phyloP scores from a whole-genome alignment of 2,329 filamentous ascomycete species.

The Hortaea werneckii region DNA sequence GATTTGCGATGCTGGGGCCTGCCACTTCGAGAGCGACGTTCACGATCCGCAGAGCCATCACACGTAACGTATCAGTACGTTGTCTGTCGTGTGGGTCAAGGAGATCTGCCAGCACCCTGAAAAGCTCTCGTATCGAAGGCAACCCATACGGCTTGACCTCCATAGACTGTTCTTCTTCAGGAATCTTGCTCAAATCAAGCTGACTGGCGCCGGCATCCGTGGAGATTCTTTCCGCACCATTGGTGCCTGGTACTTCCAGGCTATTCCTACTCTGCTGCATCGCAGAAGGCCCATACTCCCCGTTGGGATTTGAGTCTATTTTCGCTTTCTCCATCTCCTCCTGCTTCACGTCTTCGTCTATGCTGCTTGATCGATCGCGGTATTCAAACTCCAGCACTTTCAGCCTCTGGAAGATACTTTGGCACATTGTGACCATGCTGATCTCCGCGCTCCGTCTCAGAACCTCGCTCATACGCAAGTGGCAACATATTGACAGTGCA shows the following conservation, averaged over 20 bases:
- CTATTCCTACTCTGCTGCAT: slow-evolving; percentile 32
- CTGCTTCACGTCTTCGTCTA: slow-evolving; percentile 54
- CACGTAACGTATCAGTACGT: slow-evolving; percentile 87
- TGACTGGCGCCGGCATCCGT: slow-evolving; percentile 33
- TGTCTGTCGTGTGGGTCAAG: slow-evolving; percentile 86
- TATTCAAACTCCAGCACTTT: slow-evolving; percentile 71
- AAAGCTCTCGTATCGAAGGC: slow-evolving; percentile 87
- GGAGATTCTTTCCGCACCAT: slow-evolving; percentile 26
- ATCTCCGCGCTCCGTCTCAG: slow-evolving; percentile 86
- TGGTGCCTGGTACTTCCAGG: slow-evolving; percentile 34
- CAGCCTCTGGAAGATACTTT: slow-evolving; percentile 90
- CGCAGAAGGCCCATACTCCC: slow-evolving; percentile 33
- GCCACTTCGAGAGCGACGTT: slow-evolving; percentile 95
- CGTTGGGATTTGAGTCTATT: slow-evolving; percentile 57
- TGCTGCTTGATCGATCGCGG: slow-evolving; percentile 53
- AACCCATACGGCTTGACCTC: slow-evolving; percentile 81
- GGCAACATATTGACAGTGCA: slow-evolving; percentile 92
- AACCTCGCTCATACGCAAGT: slow-evolving; percentile 81
- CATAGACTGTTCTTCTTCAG: slow-evolving; percentile 33
- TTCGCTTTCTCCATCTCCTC: slow-evolving; percentile 66
- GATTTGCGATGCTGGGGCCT: slow-evolving; percentile 85
- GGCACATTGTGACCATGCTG: slow-evolving; percentile 97
- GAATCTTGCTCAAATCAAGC: slow-evolving; percentile 31
- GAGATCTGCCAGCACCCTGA: slow-evolving; percentile 85
- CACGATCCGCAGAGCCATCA: slow-evolving; percentile 95